Conservation (phyloP, 768 basidiomycete genomes). For the Suillus decipiens region DNA sequence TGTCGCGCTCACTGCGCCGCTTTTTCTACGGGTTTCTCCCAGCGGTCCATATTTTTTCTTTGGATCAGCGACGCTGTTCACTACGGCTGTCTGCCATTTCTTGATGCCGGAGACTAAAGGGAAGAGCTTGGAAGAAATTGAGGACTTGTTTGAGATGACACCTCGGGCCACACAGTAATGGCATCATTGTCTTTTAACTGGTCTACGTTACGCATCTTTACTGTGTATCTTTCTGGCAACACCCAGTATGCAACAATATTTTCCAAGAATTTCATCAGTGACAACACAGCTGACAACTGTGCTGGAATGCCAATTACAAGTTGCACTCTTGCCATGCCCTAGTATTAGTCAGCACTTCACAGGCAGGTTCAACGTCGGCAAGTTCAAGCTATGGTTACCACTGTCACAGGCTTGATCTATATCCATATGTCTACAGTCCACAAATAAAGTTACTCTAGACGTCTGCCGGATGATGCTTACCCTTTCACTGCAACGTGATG, state of each 20-base stretch:
- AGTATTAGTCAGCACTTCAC: no score
- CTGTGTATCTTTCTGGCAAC: background rate
- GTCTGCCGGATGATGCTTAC: background rate
- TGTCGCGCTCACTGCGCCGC: conserved; percentile 47
- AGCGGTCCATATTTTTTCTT: conserved; percentile 53
- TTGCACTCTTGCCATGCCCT: no score
- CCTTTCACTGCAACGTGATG: background rate
- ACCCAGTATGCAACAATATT: background rate
- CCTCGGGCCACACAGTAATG: background rate
- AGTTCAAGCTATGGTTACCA: no score
- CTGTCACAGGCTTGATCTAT: background rate
- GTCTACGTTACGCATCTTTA: background rate
- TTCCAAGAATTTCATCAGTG: background rate
- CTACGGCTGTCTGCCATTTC: conserved; percentile 39
- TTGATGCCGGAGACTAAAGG: conserved; percentile 49
- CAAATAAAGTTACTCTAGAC: background rate
- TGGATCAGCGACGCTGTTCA: conserved; percentile 37
- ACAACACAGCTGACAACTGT: background rate
- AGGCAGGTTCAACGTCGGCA: no score
- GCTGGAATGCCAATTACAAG: background rate
- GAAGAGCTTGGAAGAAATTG: conserved; percentile 44
- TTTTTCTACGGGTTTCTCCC: conserved; percentile 45
- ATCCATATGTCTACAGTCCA: background rate
- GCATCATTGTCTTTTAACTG: background rate
- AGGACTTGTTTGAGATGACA: conserved; percentile 34